Conservation (phyloP, 805 yeast species). For the Hanseniaspora vineae region DNA sequence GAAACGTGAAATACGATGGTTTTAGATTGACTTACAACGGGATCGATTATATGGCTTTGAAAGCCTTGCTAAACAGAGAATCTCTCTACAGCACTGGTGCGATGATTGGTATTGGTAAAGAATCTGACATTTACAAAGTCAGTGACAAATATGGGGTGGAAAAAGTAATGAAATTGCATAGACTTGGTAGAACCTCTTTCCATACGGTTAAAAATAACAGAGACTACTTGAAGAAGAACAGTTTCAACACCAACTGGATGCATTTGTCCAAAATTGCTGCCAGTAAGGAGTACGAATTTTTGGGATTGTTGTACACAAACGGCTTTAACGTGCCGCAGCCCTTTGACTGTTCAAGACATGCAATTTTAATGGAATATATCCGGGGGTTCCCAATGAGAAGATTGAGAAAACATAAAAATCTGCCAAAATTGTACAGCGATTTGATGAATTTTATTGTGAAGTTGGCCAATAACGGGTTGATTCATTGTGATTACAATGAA, state of each 20-base stretch:
- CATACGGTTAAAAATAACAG: constrained; percentile 85
- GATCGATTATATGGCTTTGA: constrained; percentile 82
- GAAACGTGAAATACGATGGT: constrained; percentile 94
- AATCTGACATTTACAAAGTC: constrained; percentile 84
- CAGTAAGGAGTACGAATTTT: constrained; percentile 78
- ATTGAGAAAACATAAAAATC: constrained; percentile 54
- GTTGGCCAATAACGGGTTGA: constrained; percentile 76
- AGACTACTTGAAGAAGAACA: constrained; percentile 61
- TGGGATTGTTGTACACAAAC: constrained; percentile 58
- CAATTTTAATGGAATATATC: constrained; percentile 84
- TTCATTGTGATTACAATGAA: constrained; percentile 96
- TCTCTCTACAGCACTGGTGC: constrained; percentile 69
- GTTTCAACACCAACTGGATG: constrained; percentile 84
- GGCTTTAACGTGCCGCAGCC: constrained; percentile 86
- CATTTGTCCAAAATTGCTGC: constrained; percentile 82
- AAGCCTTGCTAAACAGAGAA: constrained; percentile 64
- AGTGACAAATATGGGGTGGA: constrained; percentile 53
- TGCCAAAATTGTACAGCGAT: constrained; percentile 64
- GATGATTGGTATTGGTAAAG: constrained; percentile 94
- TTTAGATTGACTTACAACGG: constrained; percentile 82
- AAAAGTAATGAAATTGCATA: constrained; percentile 75
- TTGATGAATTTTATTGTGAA: constrained; percentile 78
- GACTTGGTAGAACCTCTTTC: constrained; percentile 90
- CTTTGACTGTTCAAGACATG: constrained; percentile 79
- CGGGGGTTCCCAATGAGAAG: constrained; percentile 86